Conservation (phyloP, 495 filamentous ascomycete species). For the Usnea hakonensis region DNA sequence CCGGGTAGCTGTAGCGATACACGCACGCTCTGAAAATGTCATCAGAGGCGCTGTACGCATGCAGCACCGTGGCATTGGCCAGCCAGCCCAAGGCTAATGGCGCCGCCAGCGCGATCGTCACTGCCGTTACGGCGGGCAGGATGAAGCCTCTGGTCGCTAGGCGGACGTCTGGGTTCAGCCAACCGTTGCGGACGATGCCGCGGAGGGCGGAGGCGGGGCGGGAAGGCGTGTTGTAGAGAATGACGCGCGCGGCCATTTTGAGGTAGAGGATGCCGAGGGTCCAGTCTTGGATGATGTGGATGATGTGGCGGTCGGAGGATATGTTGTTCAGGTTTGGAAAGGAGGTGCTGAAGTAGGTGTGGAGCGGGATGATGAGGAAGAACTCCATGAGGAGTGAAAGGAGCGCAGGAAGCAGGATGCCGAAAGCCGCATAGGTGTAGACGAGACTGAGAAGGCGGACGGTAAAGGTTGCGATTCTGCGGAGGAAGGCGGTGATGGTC, state of each 20-base stretch:
- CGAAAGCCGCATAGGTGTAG: conserved; percentile 66
- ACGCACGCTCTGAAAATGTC: conserved; percentile 45
- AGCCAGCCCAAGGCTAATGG: conserved; percentile 48
- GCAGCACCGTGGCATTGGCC: conserved; percentile 38
- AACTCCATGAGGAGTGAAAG: conserved; percentile 77
- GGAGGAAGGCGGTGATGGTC: conserved; percentile 15
- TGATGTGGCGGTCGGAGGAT: conserved; percentile 47
- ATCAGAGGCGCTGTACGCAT: conserved; percentile 27
- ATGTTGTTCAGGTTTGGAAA: conserved; percentile 5
- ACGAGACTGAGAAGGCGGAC: conserved; percentile 39
- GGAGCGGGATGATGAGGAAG: conserved; percentile 79
- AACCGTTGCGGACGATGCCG: conserved; percentile 69
- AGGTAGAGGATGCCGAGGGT: conserved; percentile 88
- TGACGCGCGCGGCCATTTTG: conserved; percentile 68
- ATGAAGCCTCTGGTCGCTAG: conserved; percentile 79
- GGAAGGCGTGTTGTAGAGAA: conserved; percentile 55
- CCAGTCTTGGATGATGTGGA: conserved; percentile 90
- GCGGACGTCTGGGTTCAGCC: conserved; percentile 67
- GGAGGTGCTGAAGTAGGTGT: conserved; percentile 57
- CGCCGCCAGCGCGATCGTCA: conserved; percentile 47
- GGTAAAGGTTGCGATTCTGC: conserved; percentile 10
- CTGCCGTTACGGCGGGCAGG: conserved; percentile 56
- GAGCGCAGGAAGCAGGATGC: conserved; percentile 72
- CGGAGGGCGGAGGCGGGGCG: conserved; percentile 65
- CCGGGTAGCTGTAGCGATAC: conserved; percentile 69